Percentiles rank a stretch among this genome's conserved stretches.
Evolutionary conservation across 1,284 basidiomycete genomes (phyloP).

Genomic region (Cutaneotrichosporon arboriforme): DNA sequence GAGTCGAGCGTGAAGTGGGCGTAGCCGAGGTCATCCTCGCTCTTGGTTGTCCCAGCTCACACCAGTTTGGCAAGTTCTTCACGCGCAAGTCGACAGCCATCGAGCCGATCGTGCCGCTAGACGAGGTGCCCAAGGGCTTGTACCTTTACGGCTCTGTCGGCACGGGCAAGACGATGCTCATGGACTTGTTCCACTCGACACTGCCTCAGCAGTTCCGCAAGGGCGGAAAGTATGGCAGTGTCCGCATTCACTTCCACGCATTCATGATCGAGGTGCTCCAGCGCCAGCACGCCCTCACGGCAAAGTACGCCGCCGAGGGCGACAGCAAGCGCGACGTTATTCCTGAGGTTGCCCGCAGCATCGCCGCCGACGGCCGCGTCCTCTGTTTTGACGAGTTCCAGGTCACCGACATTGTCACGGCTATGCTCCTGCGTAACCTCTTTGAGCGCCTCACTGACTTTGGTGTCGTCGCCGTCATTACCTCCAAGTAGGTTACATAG

Average conservation of each 20-base stretch:
- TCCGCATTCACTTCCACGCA: conserved; percentile 90
- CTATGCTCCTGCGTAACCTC: conserved; percentile 91
- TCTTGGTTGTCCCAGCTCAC: conserved; percentile 37
- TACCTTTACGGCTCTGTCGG: conserved; percentile 98
- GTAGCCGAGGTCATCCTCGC: conserved; percentile 86
- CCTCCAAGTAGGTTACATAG: conserved; percentile 84
- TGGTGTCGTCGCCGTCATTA: conserved; percentile 92
- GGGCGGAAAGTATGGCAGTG: conserved; percentile 53
- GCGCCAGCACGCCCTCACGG: conserved; percentile 61
- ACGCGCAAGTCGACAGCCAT: conserved; percentile 42
- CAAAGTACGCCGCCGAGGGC: conserved; percentile 51
- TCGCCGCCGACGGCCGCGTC: conserved; percentile 78
- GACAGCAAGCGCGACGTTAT: conserved; percentile 68
- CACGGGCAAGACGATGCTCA: conserved; percentile 93
- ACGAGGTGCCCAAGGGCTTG: conserved; percentile 71
- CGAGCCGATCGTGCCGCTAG: conserved; percentile 43
- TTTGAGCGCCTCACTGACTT: conserved; percentile 77
- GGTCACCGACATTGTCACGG: conserved; percentile 97
- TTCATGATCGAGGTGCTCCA: conserved; percentile 99
- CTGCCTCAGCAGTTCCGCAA: conserved; percentile 64
- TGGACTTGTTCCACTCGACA: conserved; percentile 95
- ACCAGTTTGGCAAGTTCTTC: conserved; percentile 62
- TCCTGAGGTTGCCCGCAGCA: conserved; percentile 76
- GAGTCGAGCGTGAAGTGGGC: conserved; percentile 82
- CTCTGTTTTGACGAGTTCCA: conserved; percentile 99